These are phyloP conservation scores for Pythium sp. DNA, from an alignment of 352 stramenopile species.

Conservation along the genomic window DNA sequence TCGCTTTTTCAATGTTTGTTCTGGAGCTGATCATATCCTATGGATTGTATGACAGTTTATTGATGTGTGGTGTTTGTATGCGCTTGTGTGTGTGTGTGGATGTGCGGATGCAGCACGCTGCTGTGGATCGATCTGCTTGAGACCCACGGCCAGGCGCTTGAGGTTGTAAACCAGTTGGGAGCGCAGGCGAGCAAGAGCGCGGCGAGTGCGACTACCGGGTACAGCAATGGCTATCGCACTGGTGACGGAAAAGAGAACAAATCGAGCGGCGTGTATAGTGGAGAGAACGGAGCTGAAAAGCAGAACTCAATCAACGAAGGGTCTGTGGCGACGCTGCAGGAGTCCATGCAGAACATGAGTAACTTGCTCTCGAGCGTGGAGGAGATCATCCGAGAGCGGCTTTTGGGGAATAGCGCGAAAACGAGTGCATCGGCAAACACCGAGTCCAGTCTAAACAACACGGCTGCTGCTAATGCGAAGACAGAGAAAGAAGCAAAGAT, in stretches of 20 bases:
- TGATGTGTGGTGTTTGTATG: neutral
- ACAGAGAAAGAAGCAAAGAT: neutral
- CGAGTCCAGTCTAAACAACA: neutral
- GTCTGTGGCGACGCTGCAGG: neutral
- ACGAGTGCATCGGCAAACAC: neutral
- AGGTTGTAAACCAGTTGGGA: conserved; percentile 3
- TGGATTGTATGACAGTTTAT: neutral
- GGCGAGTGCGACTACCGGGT: neutral
- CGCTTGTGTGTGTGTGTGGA: neutral
- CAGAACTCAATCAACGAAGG: neutral
- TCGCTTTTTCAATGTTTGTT: neutral
- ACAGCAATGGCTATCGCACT: neutral
- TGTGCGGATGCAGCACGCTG: conserved; percentile 4
- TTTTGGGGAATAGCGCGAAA: neutral
- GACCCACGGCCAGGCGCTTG: conserved; percentile 6
- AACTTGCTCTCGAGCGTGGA: conserved; percentile 14
- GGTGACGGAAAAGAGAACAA: neutral
- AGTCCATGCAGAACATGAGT: conserved; percentile 8
- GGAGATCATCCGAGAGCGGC: conserved; percentile 17
- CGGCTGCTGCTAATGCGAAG: no score
- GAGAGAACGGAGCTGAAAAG: neutral
- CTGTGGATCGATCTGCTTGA: conserved; percentile 22
- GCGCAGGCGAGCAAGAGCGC: neutral
- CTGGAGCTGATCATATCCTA: neutral
- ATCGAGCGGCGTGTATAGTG: neutral